These are phyloP conservation scores for Ophiocordyceps camponoti-rufipedis DNA, from an alignment of 2,329 filamentous ascomycete genomes.

Conservation along the genomic window DNA sequence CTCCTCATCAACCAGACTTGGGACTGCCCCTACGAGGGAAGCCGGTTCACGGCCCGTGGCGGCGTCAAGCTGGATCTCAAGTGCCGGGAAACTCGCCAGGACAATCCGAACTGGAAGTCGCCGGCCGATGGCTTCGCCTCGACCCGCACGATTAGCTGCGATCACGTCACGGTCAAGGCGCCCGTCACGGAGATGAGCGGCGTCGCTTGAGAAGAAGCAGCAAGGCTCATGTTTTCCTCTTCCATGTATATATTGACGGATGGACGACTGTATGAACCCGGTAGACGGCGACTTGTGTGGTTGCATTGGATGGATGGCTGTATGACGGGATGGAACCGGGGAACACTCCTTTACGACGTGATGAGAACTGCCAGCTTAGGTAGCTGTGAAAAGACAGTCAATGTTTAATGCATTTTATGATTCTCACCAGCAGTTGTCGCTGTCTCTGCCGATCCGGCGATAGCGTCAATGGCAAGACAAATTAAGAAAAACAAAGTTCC, in stretches of 20 bases:
- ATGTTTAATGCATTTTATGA: too few species aligned
- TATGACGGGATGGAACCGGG: too few species aligned
- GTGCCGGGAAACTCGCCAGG: constrained; percentile 10
- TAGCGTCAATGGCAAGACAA: too few species aligned
- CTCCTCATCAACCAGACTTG: constrained; percentile 30
- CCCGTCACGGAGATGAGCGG: constrained; percentile 10
- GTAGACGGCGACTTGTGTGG: too few species aligned
- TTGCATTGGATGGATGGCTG: too few species aligned
- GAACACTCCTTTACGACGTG: too few species aligned
- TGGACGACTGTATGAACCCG: too few species aligned
- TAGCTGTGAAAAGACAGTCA: too few species aligned
- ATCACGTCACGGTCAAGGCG: constrained; percentile 7
- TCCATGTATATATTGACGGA: background rate
- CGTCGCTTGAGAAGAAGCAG: constrained; percentile 6
- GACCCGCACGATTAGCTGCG: constrained; percentile 10
- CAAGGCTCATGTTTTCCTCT: background rate
- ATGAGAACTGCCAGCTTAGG: too few species aligned
- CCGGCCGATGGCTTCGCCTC: constrained; percentile 13
- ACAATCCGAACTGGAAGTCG: constrained; percentile 14
- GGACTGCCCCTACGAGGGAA: constrained; percentile 23
- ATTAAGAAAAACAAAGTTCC: too few species aligned
- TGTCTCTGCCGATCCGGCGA: too few species aligned
- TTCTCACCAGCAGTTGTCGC: too few species aligned
- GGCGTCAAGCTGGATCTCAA: constrained; percentile 9
- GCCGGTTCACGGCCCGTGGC: constrained; percentile 11